Conservation (phyloP, 2,329 filamentous ascomycete species). For the Elsinoe arachidis region DNA sequence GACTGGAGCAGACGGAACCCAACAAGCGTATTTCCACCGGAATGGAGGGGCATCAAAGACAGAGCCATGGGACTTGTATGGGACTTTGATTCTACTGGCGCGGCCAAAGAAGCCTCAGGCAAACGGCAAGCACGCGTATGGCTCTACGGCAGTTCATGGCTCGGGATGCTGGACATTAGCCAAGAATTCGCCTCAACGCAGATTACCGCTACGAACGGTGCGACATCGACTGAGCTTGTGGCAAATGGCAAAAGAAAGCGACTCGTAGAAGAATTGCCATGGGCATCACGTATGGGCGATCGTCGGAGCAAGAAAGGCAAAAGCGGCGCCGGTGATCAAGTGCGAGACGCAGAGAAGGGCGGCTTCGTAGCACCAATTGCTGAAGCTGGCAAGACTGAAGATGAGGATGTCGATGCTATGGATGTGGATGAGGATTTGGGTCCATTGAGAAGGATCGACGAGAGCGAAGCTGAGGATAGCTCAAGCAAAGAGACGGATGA, state of each 20-base stretch:
- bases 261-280: constrained; percentile 20
- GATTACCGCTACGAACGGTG: constrained; percentile 19
- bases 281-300: constrained; percentile 21
- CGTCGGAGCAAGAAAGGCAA: constrained; percentile 38
- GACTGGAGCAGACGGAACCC: constrained; percentile 82
- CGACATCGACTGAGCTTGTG: constrained; percentile 15
- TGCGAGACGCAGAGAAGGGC: constrained; percentile 29
- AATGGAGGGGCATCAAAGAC: constrained; percentile 68
- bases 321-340: constrained; percentile 49
- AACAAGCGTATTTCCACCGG: constrained; percentile 60
- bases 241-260: constrained; percentile 22
- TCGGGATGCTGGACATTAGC: constrained; percentile 85
- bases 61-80: constrained; percentile 77
- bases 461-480: constrained; percentile 21
- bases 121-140: constrained; percentile 57
- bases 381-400: constrained; percentile 34
- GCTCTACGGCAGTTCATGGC: constrained; percentile 77
- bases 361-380: constrained; percentile 26
- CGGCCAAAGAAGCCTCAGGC: neutral
- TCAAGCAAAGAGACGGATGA: constrained; percentile 24
- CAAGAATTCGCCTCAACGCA: constrained; percentile 47
- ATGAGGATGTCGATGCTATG: constrained; percentile 32
- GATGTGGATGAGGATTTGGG: constrained; percentile 33
- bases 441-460: constrained; percentile 26
- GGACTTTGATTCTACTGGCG: constrained; percentile 44